Evolutionary conservation across 306 rosid genomes (phyloP).

Genomic region (Medicago ruthenica): DNA sequence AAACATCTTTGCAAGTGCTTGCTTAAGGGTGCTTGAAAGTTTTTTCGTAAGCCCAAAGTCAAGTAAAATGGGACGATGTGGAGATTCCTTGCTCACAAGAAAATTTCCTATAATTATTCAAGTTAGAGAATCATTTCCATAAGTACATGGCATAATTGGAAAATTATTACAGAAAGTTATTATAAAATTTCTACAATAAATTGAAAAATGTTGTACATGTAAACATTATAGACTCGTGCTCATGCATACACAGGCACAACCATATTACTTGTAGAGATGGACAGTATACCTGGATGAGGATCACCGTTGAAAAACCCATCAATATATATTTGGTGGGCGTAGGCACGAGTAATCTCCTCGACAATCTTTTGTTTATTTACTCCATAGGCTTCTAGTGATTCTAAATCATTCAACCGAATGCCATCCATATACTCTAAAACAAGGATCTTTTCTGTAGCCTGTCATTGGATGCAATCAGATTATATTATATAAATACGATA

Average conservation of each 20-base stretch:
- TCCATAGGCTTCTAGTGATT: conserved; percentile 73
- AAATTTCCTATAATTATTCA: conserved; percentile 73
- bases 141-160: conserved; percentile 33
- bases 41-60: conserved; percentile 98
- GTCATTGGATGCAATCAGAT: conserved; percentile 50
- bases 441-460: conserved; percentile 91
- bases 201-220: conserved; percentile 4
- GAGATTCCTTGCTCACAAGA: conserved; percentile 98
- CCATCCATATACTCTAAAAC: conserved; percentile 97
- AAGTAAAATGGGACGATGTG: conserved; percentile 86
- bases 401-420: conserved; percentile 87
- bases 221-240: not conserved
- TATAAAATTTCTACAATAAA: conserved; percentile 15
- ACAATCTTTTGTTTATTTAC: conserved; percentile 83
- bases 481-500: conserved; percentile 32
- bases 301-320: conserved; percentile 99
- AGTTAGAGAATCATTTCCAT: conserved; percentile 34
- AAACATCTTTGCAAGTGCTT: conserved; percentile 98
- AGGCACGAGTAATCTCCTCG: conserved; percentile 98
- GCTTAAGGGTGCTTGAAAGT: conserved; percentile 71
- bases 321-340: conserved; percentile 94
- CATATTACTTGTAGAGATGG: not conserved
- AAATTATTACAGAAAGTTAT: not conserved
- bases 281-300: conserved; percentile 89
- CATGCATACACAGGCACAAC: not conserved